These are phyloP conservation scores for Suillus americanus DNA, from an alignment of 768 basidiomycete genomes.

Conservation along the genomic window DNA sequence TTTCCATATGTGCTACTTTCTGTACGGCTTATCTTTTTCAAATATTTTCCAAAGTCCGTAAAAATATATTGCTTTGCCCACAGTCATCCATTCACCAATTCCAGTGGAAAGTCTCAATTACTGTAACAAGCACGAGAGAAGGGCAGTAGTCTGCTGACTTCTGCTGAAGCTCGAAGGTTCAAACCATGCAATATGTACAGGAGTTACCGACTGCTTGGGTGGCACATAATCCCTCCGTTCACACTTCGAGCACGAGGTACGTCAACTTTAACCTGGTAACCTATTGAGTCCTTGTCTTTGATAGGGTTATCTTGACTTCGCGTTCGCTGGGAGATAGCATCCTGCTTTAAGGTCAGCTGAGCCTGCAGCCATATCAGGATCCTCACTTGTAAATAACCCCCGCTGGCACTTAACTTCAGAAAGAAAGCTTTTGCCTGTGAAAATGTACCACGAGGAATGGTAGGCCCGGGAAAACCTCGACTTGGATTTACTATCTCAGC, in stretches of 20 bases:
- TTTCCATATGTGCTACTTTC: too few relatives aligned
- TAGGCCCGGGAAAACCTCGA: not conserved
- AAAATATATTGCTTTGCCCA: too few relatives aligned
- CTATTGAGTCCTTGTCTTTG: not conserved
- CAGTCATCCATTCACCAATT: not conserved
- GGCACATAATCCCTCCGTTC: not conserved
- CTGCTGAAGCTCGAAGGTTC: not conserved
- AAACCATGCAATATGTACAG: not conserved
- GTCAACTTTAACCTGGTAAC: slow-evolving; percentile 1
- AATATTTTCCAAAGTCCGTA: too few relatives aligned
- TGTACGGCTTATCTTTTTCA: too few relatives aligned
- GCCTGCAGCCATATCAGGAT: not conserved
- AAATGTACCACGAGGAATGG: slow-evolving; percentile 5
- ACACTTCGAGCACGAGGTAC: slow-evolving; percentile 4
- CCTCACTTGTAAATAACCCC: not conserved
- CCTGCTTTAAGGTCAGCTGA: not conserved
- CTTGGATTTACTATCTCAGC: not conserved
- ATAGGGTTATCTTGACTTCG: slow-evolving; percentile 1
- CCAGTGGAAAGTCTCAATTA: not conserved
- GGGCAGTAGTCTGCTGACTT: not conserved
- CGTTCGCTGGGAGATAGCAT: not conserved
- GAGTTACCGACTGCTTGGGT: not conserved
- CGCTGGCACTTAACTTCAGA: not conserved
- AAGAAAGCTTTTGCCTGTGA: slow-evolving; percentile 8
- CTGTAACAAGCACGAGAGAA: not conserved